Evolutionary conservation across 768 basidiomycete species (phyloP), one percentile per base, ranked within the genome.

Genomic region (Boletellus ananas): DNA sequence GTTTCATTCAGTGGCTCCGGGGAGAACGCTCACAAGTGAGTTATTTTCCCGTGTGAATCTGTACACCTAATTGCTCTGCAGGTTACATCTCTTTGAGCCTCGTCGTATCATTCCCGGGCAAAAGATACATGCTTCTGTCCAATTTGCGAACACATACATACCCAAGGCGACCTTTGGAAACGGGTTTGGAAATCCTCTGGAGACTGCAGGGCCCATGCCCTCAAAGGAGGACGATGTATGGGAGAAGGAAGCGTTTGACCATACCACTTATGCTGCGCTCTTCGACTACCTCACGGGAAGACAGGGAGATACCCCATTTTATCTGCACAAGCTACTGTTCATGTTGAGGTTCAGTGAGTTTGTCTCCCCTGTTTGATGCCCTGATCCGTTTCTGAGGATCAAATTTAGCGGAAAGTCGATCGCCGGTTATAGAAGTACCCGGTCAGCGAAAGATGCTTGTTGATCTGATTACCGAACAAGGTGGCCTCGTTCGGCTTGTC

Each of bases 61-160:
- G 3, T 13, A 1, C 13, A 6, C 10, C 41, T 44, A 33, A 55
- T 38, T 3, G 4, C 6, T 14, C 10, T 10, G 4, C 34, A 58
- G 55, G 39, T 39, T 34, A 25, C 58, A 59, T 41, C 50, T 53
- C 25, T 46, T 50, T 25, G 20, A 47, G 21, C 50, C 58, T 46
- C 58, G 58, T 34, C 58, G 58, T 13, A 55, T 58, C 29, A 51
- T 55, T 34, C 57, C 57, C 8, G 54, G 57, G 16, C 57, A 58
- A 34, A 58, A 55, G 41, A 52, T 59, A 29, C 58, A 59, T 18
- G 58, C 56, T n/a, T 59, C 58, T 3, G 51, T 59, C 21, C 49
- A 57, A 34, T 59, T 54, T 21, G 58, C 55, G 12, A 59, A 59
- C 33, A 51, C 49, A 0, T 59, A 59, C 33, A 36, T 57, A 34